Conservation (phyloP, 441 rosid genomes). For the Populus hybrid region DNA sequence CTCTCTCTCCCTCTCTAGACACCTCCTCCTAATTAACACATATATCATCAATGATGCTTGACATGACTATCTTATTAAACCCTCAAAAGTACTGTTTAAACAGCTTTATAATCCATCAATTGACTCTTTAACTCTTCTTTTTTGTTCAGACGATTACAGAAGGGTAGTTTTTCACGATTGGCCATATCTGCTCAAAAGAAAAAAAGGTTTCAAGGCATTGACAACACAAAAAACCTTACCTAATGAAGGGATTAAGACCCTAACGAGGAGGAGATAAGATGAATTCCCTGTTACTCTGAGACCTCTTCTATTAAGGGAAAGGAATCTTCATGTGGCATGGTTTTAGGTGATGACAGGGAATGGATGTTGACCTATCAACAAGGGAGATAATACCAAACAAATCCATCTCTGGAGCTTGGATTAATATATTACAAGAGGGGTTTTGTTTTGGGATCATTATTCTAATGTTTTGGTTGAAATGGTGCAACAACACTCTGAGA, state of each 20-base stretch:
- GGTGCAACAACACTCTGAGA: slow-evolving; percentile 16
- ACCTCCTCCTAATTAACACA: not conserved
- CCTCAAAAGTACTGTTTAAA: not conserved
- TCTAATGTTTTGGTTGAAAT: slow-evolving; percentile 40
- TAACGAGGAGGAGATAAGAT: slow-evolving; percentile 17
- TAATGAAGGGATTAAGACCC: slow-evolving; percentile 17
- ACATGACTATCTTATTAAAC: slow-evolving; percentile 14
- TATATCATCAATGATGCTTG: slow-evolving; percentile 28
- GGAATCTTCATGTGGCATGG: slow-evolving; percentile 81
- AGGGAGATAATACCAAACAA: slow-evolving; percentile 85
- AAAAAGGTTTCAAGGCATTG: not conserved
- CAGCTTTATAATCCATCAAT: not conserved
- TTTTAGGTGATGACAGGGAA: slow-evolving; percentile 89
- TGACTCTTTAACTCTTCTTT: slow-evolving; percentile 13
- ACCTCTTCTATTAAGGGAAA: slow-evolving; percentile 54
- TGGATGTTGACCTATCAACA: slow-evolving; percentile 95
- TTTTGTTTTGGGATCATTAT: slow-evolving; percentile 29
- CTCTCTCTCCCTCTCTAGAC: not conserved
- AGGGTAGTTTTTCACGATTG: slow-evolving; percentile 16
- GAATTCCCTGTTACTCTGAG: not conserved
- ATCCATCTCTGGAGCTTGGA: slow-evolving; percentile 38
- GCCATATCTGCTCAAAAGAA: not conserved
- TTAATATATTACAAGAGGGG: slow-evolving; percentile 35
- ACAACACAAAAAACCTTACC: slow-evolving; percentile 20
- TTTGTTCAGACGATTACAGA: not conserved